A percentile compares a stretch with the other conserved stretches of the same genome.
Conservation (phyloP, 2,329 filamentous ascomycete species). For the Mariannaea elegans region DNA sequence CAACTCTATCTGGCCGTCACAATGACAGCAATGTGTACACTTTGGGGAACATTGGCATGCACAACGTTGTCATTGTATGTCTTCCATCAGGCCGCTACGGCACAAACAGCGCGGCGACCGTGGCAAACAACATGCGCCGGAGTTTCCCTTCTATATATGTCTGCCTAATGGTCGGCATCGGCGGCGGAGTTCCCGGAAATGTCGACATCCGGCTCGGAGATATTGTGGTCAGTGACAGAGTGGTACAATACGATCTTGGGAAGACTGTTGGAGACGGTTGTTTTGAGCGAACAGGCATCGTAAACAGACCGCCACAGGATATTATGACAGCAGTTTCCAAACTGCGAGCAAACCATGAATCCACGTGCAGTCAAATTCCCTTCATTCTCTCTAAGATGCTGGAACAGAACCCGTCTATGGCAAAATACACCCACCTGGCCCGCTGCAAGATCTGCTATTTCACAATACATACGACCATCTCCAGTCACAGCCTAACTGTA, state of each 20-base stretch:
- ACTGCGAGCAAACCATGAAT: conserved; percentile 19
- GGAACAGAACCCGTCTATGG: neutral
- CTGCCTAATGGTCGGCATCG: conserved; percentile 40
- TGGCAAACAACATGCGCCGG: conserved; percentile 19
- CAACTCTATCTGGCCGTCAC: neutral
- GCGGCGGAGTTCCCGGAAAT: conserved; percentile 35
- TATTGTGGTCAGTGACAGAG: conserved; percentile 28
- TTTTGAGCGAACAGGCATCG: conserved; percentile 17
- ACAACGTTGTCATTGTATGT: conserved; percentile 21
- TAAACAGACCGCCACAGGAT: neutral
- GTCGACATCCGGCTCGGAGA: conserved; percentile 30
- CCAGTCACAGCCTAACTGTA: neutral
- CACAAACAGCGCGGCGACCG: conserved; percentile 1
- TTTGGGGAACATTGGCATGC: conserved; percentile 14
- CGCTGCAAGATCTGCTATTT: conserved; percentile 9
- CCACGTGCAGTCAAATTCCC: neutral
- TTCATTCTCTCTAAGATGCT: conserved; percentile 8
- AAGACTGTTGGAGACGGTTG: conserved; percentile 18
- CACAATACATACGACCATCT: neutral
- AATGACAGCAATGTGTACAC: conserved; percentile 24
- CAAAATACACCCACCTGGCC: neutral
- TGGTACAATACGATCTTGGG: conserved; percentile 32
- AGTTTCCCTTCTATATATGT: conserved; percentile 21
- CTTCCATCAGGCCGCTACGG: conserved; percentile 6
- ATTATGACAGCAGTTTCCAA: conserved; percentile 17